Base-by-base conservation (phyloP, 106 monocot genomes). In the Dendrobium chrysotoxum region DNA sequence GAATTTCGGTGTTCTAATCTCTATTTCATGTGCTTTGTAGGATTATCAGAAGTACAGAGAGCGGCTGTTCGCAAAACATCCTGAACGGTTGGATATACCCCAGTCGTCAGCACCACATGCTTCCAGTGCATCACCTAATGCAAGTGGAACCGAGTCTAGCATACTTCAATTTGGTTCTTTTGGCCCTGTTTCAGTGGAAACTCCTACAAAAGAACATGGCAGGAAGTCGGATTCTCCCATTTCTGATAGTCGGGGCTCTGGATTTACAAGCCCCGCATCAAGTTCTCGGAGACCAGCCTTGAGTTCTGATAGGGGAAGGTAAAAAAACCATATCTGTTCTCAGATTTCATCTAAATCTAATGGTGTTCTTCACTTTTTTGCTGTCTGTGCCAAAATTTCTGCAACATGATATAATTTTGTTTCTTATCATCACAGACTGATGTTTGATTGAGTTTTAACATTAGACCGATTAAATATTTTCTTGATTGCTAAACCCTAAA, bases 141-240 rank as follows among this genome's bases (percentile, higher is more conserved):
- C 82, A 47, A 87, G 80, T 80, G 82, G 78, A 3, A 20, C 47
- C 18, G 84, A 78, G 5, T 47, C 5, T 16, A 70, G 76, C 3
- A 81, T 41, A 50, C 39, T 87, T 55, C 83, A 91, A 64, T 89
- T 91, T 87, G 93, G 93, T 7, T 85, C 91, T 55, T 55, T 86
- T 7, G 86, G 83, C 5, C 77, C 88, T 20, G 78, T 80, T 79
- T 47, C 81, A 53, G 12, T 86, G 12, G 72, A 42, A 39, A 35
- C 67, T 23, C 67, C 80, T 28, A 58, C 73, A 31, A 42, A 77
- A 10, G 87, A 85, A 68, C 20, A 55, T 5, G 31, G 72, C 23
- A n/a, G 4, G 1, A 61, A 23, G n/a, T 5, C 23, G n/a, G 23
- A 61, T 61, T 23, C n/a, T 61, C 61, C 61, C 61, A 61, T 15